Base-by-base conservation (phyloP, 352 stramenopile genomes). In the Poterioochromonas sp. region DNA sequence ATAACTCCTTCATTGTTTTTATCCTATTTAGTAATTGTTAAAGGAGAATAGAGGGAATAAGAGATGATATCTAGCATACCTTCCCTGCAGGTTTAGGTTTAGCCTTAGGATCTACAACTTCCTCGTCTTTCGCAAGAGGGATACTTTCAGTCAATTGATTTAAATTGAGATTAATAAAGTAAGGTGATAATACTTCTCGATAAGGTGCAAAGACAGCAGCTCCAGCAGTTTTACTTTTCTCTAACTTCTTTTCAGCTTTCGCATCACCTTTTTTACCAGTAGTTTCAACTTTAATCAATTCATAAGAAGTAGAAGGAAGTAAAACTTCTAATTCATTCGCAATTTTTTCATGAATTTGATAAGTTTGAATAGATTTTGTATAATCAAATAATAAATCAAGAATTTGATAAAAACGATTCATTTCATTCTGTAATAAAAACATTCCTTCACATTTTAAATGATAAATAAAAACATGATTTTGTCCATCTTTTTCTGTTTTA, bases 371-470 rank as follows among this genome's bases (percentile, higher is more conserved):
- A 41, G 62, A 11, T 47, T 71, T 71, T n/a, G 32, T 29, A 41
- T 3, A 32, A n/a, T 71, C 62, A 22, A 71, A 44, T 26, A 71
- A 26, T 41, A 71, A 26, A 22, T 71, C 8, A n/a, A 71, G 41
- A 3, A 47, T 47, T 22, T 12, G 11, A 47, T 71, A 71, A 29
- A 71, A 71, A 22, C 62, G 62, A 47, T 44, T 41, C n/a, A 44
- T 43, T 44, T 71, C 62, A 41, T 15, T 47, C 32, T 71, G 62
- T 29, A 71, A 8, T 29, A 71, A 47, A 22, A 71, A 44, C 11
- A 2, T 29, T 22, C 1, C 32, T n/a, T 71, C 62, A 71, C 62
- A 71, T 8, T 71, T 26, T 22, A 41, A 41, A 29, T 2, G 32
- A 47, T 71, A 29, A 1, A 32, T 12, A 3, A 41, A 71, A 1